A percentile compares a stretch with the other conserved stretches of the same genome.
phyloP scores from a whole-genome alignment of 495 filamentous ascomycete genomes.

The Penicillium odoratum region DNA sequence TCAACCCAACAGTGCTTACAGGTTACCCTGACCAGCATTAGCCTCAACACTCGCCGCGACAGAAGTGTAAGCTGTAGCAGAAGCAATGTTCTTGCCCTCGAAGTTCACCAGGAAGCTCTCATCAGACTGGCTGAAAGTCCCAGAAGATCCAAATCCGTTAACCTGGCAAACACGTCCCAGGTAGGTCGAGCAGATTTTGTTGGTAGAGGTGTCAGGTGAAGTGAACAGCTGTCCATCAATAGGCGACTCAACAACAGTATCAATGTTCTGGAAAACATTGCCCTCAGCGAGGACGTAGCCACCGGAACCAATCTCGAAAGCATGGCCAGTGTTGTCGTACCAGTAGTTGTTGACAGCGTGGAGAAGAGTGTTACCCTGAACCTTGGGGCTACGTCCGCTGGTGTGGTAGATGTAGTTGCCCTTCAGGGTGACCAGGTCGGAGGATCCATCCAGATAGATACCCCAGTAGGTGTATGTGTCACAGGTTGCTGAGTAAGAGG shows the following conservation, averaged over 20 bases:
- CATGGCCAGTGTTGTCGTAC: constrained; percentile 52
- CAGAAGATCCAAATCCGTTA: constrained; percentile 49
- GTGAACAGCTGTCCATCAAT: constrained; percentile 47
- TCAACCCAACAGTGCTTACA: constrained; percentile 16
- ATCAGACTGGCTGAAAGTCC: constrained; percentile 36
- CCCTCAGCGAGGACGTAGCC: constrained; percentile 57
- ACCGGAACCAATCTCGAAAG: constrained; percentile 54
- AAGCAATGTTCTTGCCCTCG: constrained; percentile 49
- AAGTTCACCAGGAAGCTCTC: constrained; percentile 50
- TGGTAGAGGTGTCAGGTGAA: constrained; percentile 33
- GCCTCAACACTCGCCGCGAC: constrained; percentile 35
- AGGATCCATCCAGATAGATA: constrained; percentile 41
- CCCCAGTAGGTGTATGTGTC: constrained; percentile 50
- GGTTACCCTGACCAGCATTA: constrained; percentile 37
- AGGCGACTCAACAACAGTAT: constrained; percentile 25
- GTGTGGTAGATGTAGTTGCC: constrained; percentile 50
- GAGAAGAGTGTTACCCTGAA: constrained; percentile 43
- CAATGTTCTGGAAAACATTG: constrained; percentile 59
- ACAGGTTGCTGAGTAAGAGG: constrained; percentile 43
- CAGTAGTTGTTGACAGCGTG: constrained; percentile 62
- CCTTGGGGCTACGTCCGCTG: constrained; percentile 44
- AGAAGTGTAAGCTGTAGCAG: constrained; percentile 34
- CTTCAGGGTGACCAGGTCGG: constrained; percentile 46
- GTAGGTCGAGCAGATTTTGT: constrained; percentile 37
- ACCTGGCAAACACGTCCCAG: constrained; percentile 46